Base-by-base conservation (phyloP, 2,329 filamentous ascomycete genomes). In the Aspergillus ochraceoroseus region DNA sequence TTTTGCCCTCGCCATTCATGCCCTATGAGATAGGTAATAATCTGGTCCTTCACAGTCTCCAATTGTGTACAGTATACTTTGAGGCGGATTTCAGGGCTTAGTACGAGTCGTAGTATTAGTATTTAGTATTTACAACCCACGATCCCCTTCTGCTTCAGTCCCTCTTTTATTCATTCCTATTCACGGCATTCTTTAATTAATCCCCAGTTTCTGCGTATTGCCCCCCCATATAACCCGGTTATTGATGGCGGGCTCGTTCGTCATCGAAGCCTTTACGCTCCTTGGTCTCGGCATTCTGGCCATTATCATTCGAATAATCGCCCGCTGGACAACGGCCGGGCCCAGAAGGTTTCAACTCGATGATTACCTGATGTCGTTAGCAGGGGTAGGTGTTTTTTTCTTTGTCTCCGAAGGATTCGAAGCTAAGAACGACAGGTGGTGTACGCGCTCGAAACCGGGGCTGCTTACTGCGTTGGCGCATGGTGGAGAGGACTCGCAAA, bases 341-440 rank as follows among this genome's bases (percentile, higher is more conserved):
- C 61, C 71, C 25, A 62, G 58, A 40, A 66, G 68, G n/a, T 70
- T 82, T 40, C 67, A 71, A 48, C 64, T 70, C 1, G 79, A 82
- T 55, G 79, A 83, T 46, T 80, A 76, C 50, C 54, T 82, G 19
- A 77, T 80, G 61, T 58, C 73, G 30, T n/a, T 77, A 12, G 76
- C 72, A 4, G 67, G 68, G 44, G 74, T 79, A 57, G 29, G 43
- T 29, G 20, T 18, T 29, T 18, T 18, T 14, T 47, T 6, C 32
- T 15, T 15, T n/a, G 11, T 23, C 13, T 18, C 13, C 3, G 4
- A n/a, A n/a, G n/a, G n/a, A n/a, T n/a, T 8, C 4, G 13, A 31
- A 5, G n/a, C 32, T 36, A 23, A 36, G 7, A 14, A n/a, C 12
- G 23, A 22, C 22, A 76, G 72, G 51, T 73, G 7, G 64, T 77